Evolutionary conservation across 2,329 filamentous ascomycete species (phyloP).

Genomic region (Bipolaris victoriae): DNA sequence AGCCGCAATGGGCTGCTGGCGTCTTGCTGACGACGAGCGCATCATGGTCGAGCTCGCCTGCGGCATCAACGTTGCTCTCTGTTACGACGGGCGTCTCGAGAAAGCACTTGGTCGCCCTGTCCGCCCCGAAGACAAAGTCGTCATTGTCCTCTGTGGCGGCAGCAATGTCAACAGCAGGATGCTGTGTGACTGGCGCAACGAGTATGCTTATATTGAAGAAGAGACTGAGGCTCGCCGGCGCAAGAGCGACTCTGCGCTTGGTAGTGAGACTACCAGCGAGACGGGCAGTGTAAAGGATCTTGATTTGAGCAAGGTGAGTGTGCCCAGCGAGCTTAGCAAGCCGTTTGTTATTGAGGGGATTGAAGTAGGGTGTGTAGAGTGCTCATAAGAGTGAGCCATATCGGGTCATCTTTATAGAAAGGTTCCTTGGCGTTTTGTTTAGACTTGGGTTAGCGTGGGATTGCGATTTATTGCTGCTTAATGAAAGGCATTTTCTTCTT

Average conservation of each 20-base stretch:
- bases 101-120: slow-evolving; percentile 65
- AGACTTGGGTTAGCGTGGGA: neutral
- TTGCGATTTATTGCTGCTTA: neutral
- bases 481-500: neutral
- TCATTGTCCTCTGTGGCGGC: slow-evolving; percentile 82
- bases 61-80: slow-evolving; percentile 76
- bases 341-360: slow-evolving; percentile 25
- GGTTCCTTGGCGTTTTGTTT: neutral
- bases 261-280: slow-evolving; percentile 23
- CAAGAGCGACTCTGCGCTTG: slow-evolving; percentile 26
- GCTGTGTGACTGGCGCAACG: slow-evolving; percentile 56
- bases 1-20: slow-evolving; percentile 76
- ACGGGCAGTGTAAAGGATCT: slow-evolving; percentile 18
- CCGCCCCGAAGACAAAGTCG: slow-evolving; percentile 72
- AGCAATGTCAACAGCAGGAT: slow-evolving; percentile 60
- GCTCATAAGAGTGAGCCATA: neutral
- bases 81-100: slow-evolving; percentile 69
- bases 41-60: slow-evolving; percentile 85
- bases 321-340: slow-evolving; percentile 25
- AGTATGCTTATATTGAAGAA: slow-evolving; percentile 42
- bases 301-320: slow-evolving; percentile 4
- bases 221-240: slow-evolving; percentile 23
- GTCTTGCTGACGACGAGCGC: slow-evolving; percentile 80
- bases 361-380: slow-evolving; percentile 14
- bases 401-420: neutral